Evolutionary conservation across 2,329 filamentous ascomycete genomes (phyloP).

Genomic region (Pseudopithomyces maydicus): DNA sequence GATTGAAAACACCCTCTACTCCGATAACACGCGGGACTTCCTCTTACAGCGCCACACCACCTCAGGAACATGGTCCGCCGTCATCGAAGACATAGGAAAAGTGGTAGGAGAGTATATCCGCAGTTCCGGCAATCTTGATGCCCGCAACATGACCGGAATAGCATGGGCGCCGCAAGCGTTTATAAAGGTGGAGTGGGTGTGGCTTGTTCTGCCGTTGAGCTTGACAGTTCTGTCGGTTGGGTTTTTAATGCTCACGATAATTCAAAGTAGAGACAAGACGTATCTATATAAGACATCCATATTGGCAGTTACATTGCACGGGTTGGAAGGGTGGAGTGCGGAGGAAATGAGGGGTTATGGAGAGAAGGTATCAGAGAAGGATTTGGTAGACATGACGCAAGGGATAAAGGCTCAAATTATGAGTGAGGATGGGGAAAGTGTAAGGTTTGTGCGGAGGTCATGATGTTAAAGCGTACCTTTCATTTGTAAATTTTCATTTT

Average conservation of each 20-base stretch:
- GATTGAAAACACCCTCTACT: not conserved
- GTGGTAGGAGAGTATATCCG: not conserved
- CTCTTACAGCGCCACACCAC: not conserved
- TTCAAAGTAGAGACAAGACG: not conserved
- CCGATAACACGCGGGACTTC: not conserved
- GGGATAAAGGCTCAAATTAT: not conserved
- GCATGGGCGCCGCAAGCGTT: not conserved
- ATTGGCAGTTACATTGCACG: not conserved
- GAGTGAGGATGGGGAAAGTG: not conserved
- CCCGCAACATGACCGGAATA: not conserved
- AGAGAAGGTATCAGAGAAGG: not conserved
- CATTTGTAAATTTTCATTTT: no score
- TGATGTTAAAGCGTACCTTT: no score
- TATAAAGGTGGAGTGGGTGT: not conserved
- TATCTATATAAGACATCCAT: not conserved
- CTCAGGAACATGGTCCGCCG: not conserved
- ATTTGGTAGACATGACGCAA: not conserved
- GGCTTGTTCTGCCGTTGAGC: not conserved
- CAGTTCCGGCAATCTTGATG: not conserved
- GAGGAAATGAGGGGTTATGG: not conserved
- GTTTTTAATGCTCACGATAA: not conserved
- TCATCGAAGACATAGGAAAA: not conserved
- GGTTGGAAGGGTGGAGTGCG: not conserved
- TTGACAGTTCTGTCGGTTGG: not conserved
- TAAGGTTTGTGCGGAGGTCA: not conserved